A percentile compares a stretch with the other conserved stretches of the same genome.
Conservation (phyloP, 371 early-diverging fungal genomes). For the Mucor racemosus region DNA sequence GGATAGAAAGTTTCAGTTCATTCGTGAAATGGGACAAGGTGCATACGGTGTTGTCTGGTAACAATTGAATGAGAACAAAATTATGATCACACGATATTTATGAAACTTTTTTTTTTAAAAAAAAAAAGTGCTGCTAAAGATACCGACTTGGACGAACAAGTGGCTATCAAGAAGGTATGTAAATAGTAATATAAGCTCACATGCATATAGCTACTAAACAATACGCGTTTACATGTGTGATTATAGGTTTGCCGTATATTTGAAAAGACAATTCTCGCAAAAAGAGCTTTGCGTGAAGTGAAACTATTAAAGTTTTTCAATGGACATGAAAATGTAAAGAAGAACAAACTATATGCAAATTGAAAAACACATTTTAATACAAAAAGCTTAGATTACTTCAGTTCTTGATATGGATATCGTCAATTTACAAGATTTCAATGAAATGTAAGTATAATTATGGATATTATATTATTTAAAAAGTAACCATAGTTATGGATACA, state of each 20-base stretch:
- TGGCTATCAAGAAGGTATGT: constrained; percentile 94
- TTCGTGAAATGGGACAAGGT: constrained; percentile 90
- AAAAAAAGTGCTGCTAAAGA: constrained; percentile 76
- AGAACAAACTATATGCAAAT: no score
- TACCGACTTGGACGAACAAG: constrained; percentile 79
- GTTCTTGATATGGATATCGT: constrained; percentile 66
- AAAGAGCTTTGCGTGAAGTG: constrained; percentile 88
- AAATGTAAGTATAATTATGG: constrained; percentile 63
- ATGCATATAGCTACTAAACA: constrained; percentile 19
- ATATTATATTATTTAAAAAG: no score
- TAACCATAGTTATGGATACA: no score
- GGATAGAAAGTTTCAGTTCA: constrained; percentile 77
- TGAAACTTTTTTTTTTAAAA: no score
- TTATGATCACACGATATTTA: background rate
- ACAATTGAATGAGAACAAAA: background rate
- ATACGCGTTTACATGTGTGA: constrained; percentile 1
- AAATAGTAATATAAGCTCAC: constrained; percentile 12
- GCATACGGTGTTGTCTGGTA: constrained; percentile 93
- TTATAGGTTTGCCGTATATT: constrained; percentile 60
- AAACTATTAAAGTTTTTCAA: constrained; percentile 89
- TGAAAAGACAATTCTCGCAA: constrained; percentile 84
- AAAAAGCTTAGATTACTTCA: constrained; percentile 73
- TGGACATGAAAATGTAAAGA: constrained; percentile 85
- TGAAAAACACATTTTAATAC: no score
- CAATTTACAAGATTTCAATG: constrained; percentile 73